Evolutionary conservation across 108 stramenopile species (phyloP), one percentile per base, ranked within the genome.

Genomic region (Craspedostauros australis): DNA sequence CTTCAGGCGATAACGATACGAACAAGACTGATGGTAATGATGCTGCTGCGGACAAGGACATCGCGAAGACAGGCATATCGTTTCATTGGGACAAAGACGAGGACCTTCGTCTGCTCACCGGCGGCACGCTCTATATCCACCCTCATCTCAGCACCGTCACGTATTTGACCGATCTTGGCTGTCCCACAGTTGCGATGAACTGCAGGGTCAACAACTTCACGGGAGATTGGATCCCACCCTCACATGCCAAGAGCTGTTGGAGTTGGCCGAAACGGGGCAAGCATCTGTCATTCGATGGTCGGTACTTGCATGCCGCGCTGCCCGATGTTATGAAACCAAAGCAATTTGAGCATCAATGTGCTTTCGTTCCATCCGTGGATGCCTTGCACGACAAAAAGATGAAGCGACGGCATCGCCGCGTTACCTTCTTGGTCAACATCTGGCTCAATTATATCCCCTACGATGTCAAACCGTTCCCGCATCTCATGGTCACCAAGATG

Each of bases 61-160:
- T 56, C 26, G 53, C 16, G 16, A 47, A 54, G 44, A 68, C 58
- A 16, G 88, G 88, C 27, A 86, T 89, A 46, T 71, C 76, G 3
- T 86, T 89, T 76, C 88, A 89, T 52, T 84, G 84, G 81, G 88
- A 89, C 51, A 89, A 89, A 59, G 88, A 89, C 47, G 88, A 89
- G 77, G 84, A 90, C 54, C 54, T 90, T 21, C 59, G 88, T n/a
- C 37, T 78, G 27, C 41, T 82, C 39, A 65, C 52, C 16, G 88
- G 84, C 27, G 88, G 88, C 16, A 73, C 58, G 4, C 53, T 76
- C 28, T 79, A 84, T 26, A 57, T 90, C 30, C 88, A 90, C 62
- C 84, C 88, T 21, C 88, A 89, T 58, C 16, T 90, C 9, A 83
- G 82, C 0, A 90, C 84, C n/a, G 84, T 86, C 12, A 90, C 88